Evolutionary conservation across 1,139 yeast genomes (phyloP).

Genomic region (Kurtzmaniella quercitrusa): DNA sequence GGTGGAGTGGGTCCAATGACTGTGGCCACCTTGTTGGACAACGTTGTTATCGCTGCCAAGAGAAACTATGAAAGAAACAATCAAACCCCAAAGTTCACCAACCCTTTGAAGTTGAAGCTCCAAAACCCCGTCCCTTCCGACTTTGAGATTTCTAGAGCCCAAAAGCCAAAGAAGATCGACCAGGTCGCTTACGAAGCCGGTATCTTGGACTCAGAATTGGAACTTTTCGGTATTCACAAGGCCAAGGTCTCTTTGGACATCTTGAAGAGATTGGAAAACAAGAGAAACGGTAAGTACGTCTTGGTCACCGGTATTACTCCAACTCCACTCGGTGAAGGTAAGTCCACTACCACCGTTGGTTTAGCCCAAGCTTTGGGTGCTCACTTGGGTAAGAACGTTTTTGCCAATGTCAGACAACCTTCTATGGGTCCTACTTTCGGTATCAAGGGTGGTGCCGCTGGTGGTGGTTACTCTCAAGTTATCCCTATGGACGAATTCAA

Average conservation of each 20-base stretch:
- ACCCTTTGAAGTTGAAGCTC: slow-evolving; percentile 63
- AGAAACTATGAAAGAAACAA: slow-evolving; percentile 41
- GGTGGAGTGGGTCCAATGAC: slow-evolving; percentile 99
- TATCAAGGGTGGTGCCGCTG: slow-evolving; percentile 99
- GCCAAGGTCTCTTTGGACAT: slow-evolving; percentile 82
- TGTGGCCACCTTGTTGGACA: slow-evolving; percentile 89
- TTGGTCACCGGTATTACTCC: slow-evolving; percentile 98
- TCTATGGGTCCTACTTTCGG: slow-evolving; percentile 99
- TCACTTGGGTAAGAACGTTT: slow-evolving; percentile 77
- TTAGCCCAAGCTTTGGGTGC: slow-evolving; percentile 96
- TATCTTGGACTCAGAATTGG: slow-evolving; percentile 75
- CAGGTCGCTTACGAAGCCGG: slow-evolving; percentile 86
- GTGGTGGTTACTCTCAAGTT: slow-evolving; percentile 98
- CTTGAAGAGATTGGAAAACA: slow-evolving; percentile 65
- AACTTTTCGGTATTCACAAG: slow-evolving; percentile 87
- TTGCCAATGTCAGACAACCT: slow-evolving; percentile 97
- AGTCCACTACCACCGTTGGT: slow-evolving; percentile 95
- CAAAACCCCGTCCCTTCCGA: slow-evolving; percentile 89
- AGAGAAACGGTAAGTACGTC: slow-evolving; percentile 81
- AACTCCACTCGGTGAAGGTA: slow-evolving; percentile 98
- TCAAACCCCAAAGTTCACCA: slow-evolving; percentile 47
- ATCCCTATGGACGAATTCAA: slow-evolving; percentile 99
- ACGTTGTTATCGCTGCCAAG: slow-evolving; percentile 81
- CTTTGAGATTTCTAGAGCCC: slow-evolving; percentile 87
- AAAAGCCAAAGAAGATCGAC: slow-evolving; percentile 79